Conservation (phyloP, 176 grass and related monocot genomes). For the Triticum dicoccoides region DNA sequence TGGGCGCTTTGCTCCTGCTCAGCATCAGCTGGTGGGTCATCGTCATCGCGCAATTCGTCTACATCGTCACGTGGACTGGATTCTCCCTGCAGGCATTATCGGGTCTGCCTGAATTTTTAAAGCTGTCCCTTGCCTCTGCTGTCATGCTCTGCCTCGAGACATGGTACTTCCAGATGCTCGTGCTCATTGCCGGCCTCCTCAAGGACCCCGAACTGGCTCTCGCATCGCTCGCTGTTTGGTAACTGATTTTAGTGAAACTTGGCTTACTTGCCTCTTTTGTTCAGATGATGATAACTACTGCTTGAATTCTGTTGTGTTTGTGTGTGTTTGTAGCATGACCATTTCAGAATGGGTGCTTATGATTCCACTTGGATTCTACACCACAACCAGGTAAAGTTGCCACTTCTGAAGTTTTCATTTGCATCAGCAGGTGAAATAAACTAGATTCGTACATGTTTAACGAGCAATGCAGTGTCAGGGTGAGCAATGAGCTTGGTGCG, state of each 20-base stretch:
- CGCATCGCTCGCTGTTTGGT: slow-evolving; percentile 60
- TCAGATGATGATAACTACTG: background rate
- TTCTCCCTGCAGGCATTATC: slow-evolving; percentile 57
- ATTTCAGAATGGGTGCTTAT: slow-evolving; percentile 75
- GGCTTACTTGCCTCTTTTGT: no score
- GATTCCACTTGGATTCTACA: slow-evolving; percentile 82
- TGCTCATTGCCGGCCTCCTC: slow-evolving; percentile 49
- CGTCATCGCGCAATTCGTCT: slow-evolving; percentile 45
- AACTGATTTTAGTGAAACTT: background rate
- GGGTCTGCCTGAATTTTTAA: slow-evolving; percentile 34
- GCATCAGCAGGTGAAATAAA: background rate
- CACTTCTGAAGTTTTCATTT: background rate
- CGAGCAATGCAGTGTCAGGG: slow-evolving; percentile 34
- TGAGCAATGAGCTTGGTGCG: slow-evolving; percentile 40
- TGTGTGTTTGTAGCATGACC: slow-evolving; percentile 54
- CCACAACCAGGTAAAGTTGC: slow-evolving; percentile 56
- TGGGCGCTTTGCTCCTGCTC: slow-evolving; percentile 59
- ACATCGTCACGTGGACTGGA: slow-evolving; percentile 60
- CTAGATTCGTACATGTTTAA: no score
- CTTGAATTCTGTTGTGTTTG: background rate
- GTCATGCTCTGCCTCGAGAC: slow-evolving; percentile 89
- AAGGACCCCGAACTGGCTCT: slow-evolving; percentile 48
- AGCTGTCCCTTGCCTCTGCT: slow-evolving; percentile 48
- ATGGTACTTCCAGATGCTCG: slow-evolving; percentile 48
- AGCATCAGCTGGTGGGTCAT: slow-evolving; percentile 67